phyloP scores from a whole-genome alignment of 1,139 yeast genomes.

The Blastobotrys illinoisensis region DNA sequence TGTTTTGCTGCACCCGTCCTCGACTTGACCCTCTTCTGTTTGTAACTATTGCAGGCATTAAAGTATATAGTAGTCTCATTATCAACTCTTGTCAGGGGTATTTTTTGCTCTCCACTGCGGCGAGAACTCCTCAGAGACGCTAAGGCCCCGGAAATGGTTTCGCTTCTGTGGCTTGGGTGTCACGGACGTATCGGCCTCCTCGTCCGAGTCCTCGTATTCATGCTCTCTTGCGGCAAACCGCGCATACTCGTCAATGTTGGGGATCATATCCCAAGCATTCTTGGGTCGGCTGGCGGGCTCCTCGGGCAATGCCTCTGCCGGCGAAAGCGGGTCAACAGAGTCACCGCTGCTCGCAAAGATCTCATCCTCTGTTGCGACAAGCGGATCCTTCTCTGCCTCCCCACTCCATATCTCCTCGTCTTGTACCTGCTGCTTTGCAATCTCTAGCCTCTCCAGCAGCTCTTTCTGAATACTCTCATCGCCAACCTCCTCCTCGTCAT shows the following conservation, averaged over 20 bases:
- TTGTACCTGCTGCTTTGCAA: not conserved
- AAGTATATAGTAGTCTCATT: not conserved
- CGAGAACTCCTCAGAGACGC: not conserved
- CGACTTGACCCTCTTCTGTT: too few relatives aligned
- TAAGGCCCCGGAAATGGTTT: not conserved
- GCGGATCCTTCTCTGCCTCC: not conserved
- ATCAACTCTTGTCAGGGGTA: not conserved
- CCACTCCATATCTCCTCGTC: not conserved
- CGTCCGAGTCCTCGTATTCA: not conserved
- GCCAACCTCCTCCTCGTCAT: not conserved
- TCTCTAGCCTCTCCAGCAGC: not conserved
- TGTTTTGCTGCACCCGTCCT: not conserved
- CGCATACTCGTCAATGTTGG: not conserved
- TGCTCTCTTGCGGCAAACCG: not conserved
- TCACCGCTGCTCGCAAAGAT: not conserved
- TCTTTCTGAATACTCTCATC: constrained; percentile 1
- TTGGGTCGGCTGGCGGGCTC: not conserved
- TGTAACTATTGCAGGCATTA: not conserved
- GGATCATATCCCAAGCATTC: not conserved
- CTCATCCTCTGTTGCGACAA: not conserved
- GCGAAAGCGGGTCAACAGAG: not conserved
- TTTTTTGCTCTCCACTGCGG: not conserved
- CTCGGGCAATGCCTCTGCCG: not conserved
- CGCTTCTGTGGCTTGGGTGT: not conserved
- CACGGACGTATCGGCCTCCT: not conserved